Percentiles rank a stretch among this genome's conserved stretches.
phyloP scores from a whole-genome alignment of 805 yeast genomes.

The Yamadazyma sp. region DNA sequence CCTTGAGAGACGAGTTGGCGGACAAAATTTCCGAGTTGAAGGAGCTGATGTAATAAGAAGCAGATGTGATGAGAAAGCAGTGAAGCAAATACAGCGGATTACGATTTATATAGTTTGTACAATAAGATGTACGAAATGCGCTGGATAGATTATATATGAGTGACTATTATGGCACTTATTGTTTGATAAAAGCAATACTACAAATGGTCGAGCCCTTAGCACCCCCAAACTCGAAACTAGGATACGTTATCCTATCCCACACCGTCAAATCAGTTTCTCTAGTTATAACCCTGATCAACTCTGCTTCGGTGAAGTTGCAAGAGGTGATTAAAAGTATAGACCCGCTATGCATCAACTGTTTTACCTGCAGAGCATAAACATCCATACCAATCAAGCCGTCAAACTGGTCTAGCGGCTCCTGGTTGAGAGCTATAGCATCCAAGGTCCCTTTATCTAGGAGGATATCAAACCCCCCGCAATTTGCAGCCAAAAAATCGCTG shows the following conservation, averaged over 20 bases:
- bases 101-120: no score
- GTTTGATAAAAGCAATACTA: constrained; percentile 75
- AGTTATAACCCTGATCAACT: constrained; percentile 58
- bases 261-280: constrained; percentile 46
- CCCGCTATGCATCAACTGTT: constrained; percentile 51
- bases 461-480: constrained; percentile 57
- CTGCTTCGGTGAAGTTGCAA: constrained; percentile 88
- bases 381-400: constrained; percentile 50
- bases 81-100: no score
- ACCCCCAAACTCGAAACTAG: constrained; percentile 87
- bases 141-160: no score
- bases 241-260: constrained; percentile 73
- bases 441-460: constrained; percentile 92
- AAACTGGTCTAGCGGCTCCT: constrained; percentile 43
- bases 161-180: no score
- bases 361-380: constrained; percentile 61
- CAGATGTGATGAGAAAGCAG: no score
- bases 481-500: constrained; percentile 36
- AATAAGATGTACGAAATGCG: no score
- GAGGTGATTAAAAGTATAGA: constrained; percentile 77
- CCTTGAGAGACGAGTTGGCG: constrained; percentile 56
- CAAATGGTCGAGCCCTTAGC: constrained; percentile 84
- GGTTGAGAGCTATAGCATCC: constrained; percentile 92
- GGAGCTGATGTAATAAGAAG: constrained; percentile 13
- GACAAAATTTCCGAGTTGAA: constrained; percentile 46